phyloP scores from a whole-genome alignment of 2,329 filamentous ascomycete species.

The Scleromitrula shiraiana region DNA sequence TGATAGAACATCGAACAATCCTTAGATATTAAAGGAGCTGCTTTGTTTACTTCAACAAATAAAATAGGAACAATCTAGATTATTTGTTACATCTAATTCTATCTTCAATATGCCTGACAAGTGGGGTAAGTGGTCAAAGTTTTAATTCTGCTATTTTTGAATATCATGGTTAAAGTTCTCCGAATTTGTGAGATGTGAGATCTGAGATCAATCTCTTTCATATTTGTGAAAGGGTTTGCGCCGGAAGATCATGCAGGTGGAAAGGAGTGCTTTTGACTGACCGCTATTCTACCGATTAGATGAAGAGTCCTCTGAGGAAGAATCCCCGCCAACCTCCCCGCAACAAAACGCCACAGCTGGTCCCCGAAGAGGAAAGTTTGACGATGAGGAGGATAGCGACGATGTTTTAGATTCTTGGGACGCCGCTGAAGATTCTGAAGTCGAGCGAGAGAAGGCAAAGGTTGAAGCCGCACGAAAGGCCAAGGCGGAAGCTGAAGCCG shows the following conservation, averaged over 20 bases:
- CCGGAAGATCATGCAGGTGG: slow-evolving; percentile 11
- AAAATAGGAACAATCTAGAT: background rate
- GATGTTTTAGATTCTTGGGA: slow-evolving; percentile 90
- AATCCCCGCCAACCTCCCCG: slow-evolving; percentile 44
- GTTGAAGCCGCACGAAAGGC: slow-evolving; percentile 80
- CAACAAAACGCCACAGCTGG: slow-evolving; percentile 24
- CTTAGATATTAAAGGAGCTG: background rate
- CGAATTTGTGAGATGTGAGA: too few species aligned
- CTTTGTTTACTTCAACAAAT: background rate
- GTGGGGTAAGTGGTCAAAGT: slow-evolving; percentile 28
- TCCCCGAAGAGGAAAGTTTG: slow-evolving; percentile 57
- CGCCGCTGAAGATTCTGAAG: slow-evolving; percentile 92
- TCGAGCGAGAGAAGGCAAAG: slow-evolving; percentile 88
- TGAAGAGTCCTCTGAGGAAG: slow-evolving; percentile 25
- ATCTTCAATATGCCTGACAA: slow-evolving; percentile 27
- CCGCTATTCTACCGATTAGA: slow-evolving; percentile 27
- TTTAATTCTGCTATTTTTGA: slow-evolving; percentile 10
- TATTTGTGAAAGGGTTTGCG: too few species aligned
- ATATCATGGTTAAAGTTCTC: too few species aligned
- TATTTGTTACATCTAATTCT: background rate
- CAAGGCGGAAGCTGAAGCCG: slow-evolving; percentile 81
- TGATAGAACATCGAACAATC: slow-evolving; percentile 2
- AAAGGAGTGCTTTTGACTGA: slow-evolving; percentile 22
- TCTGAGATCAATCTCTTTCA: too few species aligned
- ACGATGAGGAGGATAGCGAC: slow-evolving; percentile 79